phyloP scores from a whole-genome alignment of 139 green algal genomes.

The Chlorokybus atmophyticus region DNA sequence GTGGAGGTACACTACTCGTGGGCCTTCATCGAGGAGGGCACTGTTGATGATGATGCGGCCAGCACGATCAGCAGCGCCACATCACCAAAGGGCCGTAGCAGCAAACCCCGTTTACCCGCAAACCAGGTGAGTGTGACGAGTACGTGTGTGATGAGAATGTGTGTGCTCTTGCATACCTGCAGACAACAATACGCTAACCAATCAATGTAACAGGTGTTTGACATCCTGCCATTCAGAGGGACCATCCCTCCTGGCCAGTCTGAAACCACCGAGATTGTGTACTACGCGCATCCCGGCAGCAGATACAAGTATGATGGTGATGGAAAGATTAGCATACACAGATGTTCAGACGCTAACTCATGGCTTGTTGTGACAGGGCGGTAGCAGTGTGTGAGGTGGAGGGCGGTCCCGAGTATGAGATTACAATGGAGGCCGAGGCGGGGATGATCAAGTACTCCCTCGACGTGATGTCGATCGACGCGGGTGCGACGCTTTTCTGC shows the following conservation, averaged over 20 bases:
- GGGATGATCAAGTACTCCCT: conserved; percentile 57
- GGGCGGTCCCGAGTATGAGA: conserved; percentile 44
- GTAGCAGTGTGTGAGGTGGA: conserved; percentile 50
- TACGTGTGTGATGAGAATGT: too few species aligned
- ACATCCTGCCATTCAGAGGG: conserved; percentile 58
- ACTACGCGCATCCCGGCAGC: conserved; percentile 47
- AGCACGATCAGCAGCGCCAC: too few species aligned
- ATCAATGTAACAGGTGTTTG: too few species aligned
- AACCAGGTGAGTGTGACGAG: too few species aligned
- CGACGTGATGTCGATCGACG: conserved; percentile 44
- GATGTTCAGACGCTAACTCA: too few species aligned
- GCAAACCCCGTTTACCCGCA: too few species aligned
- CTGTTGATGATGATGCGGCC: background rate
- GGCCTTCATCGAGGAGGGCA: conserved; percentile 34
- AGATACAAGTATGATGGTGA: too few species aligned
- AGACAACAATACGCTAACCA: too few species aligned
- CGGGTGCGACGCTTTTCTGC: conserved; percentile 48
- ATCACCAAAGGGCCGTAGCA: too few species aligned
- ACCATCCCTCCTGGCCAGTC: conserved; percentile 40
- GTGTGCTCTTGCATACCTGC: too few species aligned
- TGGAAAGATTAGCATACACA: too few species aligned
- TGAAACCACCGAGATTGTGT: conserved; percentile 44
- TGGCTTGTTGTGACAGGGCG: conserved; percentile 26
- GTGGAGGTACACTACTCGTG: conserved; percentile 43
- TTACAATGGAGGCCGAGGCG: conserved; percentile 42